Base-by-base conservation (phyloP, 192 early-diverging fungal genomes). In the Podila minutissima region DNA sequence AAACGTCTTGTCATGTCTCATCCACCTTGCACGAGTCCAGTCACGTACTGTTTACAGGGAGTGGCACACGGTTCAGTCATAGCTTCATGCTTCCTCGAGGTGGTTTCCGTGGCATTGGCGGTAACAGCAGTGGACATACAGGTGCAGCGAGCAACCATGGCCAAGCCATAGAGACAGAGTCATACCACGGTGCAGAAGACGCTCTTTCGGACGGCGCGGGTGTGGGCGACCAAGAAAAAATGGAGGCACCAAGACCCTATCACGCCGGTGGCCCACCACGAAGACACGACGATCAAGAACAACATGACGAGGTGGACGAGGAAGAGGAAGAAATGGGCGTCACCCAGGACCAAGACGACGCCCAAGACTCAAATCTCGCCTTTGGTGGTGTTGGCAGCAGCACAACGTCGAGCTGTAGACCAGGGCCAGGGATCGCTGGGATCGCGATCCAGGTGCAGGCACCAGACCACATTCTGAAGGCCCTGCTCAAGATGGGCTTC, bases 371-470 rank as follows among this genome's bases (percentile, higher is more conserved):
- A 2, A 81, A 37, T 46, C 71, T 81, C 12, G 71, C 77, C 15
- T 73, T 81, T 49, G 77, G 77, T 17, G 71, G 77, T 35, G 53
- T 73, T 7, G 77, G 77, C 5, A 73, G 71, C 20, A 73, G 77
- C 11, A 81, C 77, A 11, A 79, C 77, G 8, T 81, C 77, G 11
- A 73, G 62, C 19, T 73, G 71, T 12, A 71, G 71, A 19, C 77
- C 77, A 19, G 77, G 77, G 0, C 77, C 77, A 26, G 77, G 77
- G 0, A 81, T 81, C 35, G 77, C 65, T 12, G 77, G 77, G 0
- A 81, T 81, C 31, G 77, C 77, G 1, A 73, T 81, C 24, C 71
- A 73, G 24, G 77, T 73, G 15, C 70, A 73, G 11, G 77, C 77
- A 35, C 77, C 77, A 0, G 77, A 73, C 3, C 24, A 64, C 22